Evolutionary conservation across 352 stramenopile species (phyloP).

Genomic region (Pythium aquatile): DNA sequence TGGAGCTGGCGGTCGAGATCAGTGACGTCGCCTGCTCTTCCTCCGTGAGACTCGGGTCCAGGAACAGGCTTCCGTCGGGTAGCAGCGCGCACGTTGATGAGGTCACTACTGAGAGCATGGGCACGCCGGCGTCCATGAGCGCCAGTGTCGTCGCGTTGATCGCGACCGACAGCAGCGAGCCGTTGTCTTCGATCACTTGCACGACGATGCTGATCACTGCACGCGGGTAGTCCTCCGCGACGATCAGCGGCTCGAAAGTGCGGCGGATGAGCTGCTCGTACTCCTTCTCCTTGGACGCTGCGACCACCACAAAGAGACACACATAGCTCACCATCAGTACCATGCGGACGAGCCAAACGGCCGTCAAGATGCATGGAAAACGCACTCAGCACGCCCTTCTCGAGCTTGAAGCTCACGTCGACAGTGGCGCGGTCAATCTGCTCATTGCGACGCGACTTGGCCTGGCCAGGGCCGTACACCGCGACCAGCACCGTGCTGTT

Average conservation of each 20-base stretch:
- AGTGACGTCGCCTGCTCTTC: conserved; percentile 68
- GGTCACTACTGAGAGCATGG: conserved; percentile 68
- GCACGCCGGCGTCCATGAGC: conserved; percentile 79
- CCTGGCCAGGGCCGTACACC: conserved; percentile 74
- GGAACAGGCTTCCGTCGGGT: conserved; percentile 56
- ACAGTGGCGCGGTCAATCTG: conserved; percentile 60
- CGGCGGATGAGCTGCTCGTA: conserved; percentile 81
- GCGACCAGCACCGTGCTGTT: conserved; percentile 71
- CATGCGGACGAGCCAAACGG: background rate
- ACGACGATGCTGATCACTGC: conserved; percentile 86
- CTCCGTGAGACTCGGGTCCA: conserved; percentile 68
- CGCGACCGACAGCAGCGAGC: conserved; percentile 74
- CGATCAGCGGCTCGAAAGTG: conserved; percentile 69
- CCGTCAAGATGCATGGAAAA: conserved; percentile 7
- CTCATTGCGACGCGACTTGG: conserved; percentile 69
- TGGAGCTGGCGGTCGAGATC: conserved; percentile 65
- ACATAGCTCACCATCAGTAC: background rate
- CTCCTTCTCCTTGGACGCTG: conserved; percentile 82
- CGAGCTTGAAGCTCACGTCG: conserved; percentile 80
- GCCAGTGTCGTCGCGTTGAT: conserved; percentile 80
- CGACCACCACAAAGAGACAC: background rate
- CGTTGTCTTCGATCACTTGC: conserved; percentile 83
- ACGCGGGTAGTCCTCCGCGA: conserved; percentile 70
- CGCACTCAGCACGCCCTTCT: conserved; percentile 71
- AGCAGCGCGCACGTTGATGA: conserved; percentile 68